A percentile compares a stretch with the other conserved stretches of the same genome.
Evolutionary conservation across 1,139 yeast species (phyloP).

Genomic region (Debaryomyces singareniensis): DNA sequence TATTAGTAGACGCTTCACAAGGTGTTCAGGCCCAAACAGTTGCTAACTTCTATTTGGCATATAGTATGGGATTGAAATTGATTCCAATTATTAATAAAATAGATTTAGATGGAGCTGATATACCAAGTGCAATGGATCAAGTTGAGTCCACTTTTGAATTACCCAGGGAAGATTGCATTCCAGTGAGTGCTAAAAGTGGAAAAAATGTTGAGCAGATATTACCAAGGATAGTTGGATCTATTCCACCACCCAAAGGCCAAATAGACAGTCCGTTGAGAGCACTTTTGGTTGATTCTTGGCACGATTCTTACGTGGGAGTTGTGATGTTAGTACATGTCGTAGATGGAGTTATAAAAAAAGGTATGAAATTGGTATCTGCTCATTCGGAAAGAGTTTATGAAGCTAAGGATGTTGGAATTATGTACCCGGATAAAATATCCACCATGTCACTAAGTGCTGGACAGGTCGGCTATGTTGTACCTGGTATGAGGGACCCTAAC

Average conservation of each 20-base stretch:
- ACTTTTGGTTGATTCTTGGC: conserved; percentile 93
- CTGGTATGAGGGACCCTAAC: conserved; percentile 84
- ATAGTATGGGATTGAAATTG: conserved; percentile 72
- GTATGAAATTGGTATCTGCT: conserved; percentile 70
- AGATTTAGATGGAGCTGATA: conserved; percentile 85
- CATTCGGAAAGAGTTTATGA: conserved; percentile 76
- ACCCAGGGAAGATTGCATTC: conserved; percentile 65
- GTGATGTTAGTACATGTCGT: conserved; percentile 78
- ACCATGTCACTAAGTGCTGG: conserved; percentile 70
- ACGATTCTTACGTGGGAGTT: conserved; percentile 91
- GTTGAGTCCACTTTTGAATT: conserved; percentile 80
- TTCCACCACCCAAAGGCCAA: conserved; percentile 66
- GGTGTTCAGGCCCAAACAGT: conserved; percentile 98
- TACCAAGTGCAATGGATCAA: conserved; percentile 74
- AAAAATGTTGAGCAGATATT: conserved; percentile 65
- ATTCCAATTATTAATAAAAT: conserved; percentile 90
- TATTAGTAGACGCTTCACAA: conserved; percentile 89
- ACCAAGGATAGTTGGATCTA: conserved; percentile 72
- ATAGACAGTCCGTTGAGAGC: conserved; percentile 58
- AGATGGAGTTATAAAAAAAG: conserved; percentile 72
- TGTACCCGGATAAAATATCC: conserved; percentile 81
- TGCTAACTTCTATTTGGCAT: conserved; percentile 88
- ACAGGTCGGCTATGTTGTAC: conserved; percentile 88
- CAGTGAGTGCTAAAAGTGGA: conserved; percentile 93
- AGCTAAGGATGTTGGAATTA: conserved; percentile 87